Percentiles rank a stretch among this genome's conserved stretches.
These are phyloP conservation scores for Pythium aristosporum DNA, from an alignment of 352 stramenopile genomes.

Conservation along the genomic window DNA sequence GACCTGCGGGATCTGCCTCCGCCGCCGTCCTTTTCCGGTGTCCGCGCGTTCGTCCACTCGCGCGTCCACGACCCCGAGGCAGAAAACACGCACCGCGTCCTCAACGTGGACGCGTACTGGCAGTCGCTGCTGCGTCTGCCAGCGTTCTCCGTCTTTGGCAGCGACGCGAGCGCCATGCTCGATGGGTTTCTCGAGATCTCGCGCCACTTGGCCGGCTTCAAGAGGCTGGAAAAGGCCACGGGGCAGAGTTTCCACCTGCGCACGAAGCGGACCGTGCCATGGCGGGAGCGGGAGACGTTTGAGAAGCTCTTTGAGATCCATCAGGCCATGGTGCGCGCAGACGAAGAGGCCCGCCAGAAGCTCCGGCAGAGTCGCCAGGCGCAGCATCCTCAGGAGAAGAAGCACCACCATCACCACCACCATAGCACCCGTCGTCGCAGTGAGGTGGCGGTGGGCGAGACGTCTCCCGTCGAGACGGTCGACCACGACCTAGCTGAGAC, in stretches of 20 bases:
- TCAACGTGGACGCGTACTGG: constrained; percentile 46
- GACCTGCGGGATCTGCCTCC: constrained; percentile 43
- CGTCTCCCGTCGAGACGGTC: not conserved
- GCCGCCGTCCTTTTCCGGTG: constrained; percentile 38
- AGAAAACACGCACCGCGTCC: constrained; percentile 42
- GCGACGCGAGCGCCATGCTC: constrained; percentile 54
- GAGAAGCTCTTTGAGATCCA: constrained; percentile 54
- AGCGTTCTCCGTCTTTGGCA: constrained; percentile 55
- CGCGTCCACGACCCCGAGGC: constrained; percentile 25
- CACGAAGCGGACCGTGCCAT: constrained; percentile 49
- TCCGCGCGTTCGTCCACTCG: constrained; percentile 32
- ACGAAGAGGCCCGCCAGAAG: constrained; percentile 23
- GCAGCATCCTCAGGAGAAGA: constrained; percentile 2
- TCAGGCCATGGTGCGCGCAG: constrained; percentile 33
- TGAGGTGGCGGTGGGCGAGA: not conserved
- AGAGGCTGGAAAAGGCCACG: constrained; percentile 43
- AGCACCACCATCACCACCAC: not conserved
- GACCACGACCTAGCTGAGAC: not conserved
- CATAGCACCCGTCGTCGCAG: not conserved
- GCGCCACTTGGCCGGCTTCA: constrained; percentile 45
- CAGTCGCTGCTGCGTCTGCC: constrained; percentile 50
- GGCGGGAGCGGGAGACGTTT: constrained; percentile 49
- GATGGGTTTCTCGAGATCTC: constrained; percentile 72
- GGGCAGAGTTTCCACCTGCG: constrained; percentile 51
- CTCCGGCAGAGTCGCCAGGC: constrained; percentile 10